Conservation (phyloP, 2,329 filamentous ascomycete species). For the Pestalotiopsis sp. region DNA sequence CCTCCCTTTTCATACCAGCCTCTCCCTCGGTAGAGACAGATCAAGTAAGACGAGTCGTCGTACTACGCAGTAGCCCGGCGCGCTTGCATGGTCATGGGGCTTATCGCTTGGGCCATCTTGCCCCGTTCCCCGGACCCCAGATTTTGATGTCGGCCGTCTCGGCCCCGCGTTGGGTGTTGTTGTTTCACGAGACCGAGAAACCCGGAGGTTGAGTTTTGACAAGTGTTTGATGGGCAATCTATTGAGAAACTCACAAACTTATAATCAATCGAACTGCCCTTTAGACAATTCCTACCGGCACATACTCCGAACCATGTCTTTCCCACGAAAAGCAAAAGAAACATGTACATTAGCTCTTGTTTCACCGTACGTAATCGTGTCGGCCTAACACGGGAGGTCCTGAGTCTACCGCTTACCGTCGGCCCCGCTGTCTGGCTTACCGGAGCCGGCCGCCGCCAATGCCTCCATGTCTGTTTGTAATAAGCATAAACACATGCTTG, state of each 20-base stretch:
- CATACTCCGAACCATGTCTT: background rate
- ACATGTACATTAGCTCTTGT: background rate
- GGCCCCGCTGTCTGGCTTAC: background rate
- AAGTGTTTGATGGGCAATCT: background rate
- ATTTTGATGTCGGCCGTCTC: slow-evolving; percentile 1
- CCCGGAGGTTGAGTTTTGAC: background rate
- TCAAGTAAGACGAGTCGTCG: background rate
- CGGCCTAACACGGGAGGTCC: background rate
- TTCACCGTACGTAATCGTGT: slow-evolving; percentile 4
- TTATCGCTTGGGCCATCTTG: background rate
- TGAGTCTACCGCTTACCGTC: slow-evolving; percentile 3
- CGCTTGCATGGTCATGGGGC: slow-evolving; percentile 4
- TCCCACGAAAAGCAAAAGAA: background rate
- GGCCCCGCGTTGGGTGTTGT: background rate
- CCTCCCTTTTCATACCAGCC: slow-evolving; percentile 1
- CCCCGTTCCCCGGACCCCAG: slow-evolving; percentile 7
- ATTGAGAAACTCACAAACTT: too few species aligned
- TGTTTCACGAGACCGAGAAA: slow-evolving; percentile 2
- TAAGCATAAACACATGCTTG: background rate
- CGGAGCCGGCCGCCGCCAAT: background rate
- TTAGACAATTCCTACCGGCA: too few species aligned
- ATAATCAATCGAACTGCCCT: too few species aligned
- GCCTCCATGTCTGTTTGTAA: background rate
- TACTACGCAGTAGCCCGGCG: background rate
- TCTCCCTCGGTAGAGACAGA: background rate